phyloP scores from a whole-genome alignment of 305 asterid genomes.

The Solanum hybrid region DNA sequence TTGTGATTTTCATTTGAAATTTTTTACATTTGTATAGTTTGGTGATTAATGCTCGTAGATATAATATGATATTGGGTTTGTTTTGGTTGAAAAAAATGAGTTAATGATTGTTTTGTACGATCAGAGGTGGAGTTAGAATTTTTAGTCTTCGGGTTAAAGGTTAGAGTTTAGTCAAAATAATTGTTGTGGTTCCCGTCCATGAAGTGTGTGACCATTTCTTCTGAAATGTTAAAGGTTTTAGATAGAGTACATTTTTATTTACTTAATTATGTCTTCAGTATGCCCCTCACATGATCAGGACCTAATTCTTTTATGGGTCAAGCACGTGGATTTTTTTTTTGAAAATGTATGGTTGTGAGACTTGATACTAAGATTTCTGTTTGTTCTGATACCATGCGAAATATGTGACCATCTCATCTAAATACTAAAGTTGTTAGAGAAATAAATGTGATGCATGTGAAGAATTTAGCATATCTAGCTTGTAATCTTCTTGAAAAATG shows the following conservation, averaged over 20 bases:
- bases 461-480: background rate
- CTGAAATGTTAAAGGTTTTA: background rate
- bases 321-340: fast-evolving
- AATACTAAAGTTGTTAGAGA: background rate
- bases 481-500: background rate
- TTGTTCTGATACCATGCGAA: background rate
- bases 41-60: background rate
- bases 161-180: background rate
- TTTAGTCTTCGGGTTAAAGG: background rate
- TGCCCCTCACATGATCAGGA: fast-evolving
- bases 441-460: background rate
- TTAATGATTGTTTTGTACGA: background rate
- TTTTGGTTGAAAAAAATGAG: background rate
- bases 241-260: background rate
- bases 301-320: background rate
- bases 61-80: background rate
- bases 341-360: background rate
- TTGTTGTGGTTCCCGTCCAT: background rate
- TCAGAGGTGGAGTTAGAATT: background rate
- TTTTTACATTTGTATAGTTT: background rate
- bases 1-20: background rate
- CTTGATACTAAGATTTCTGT: background rate
- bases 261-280: background rate
- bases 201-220: background rate
- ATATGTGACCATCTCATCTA: background rate